These are phyloP conservation scores for Recurvomyces mirabilis DNA, from an alignment of 495 filamentous ascomycete genomes.

Conservation along the genomic window DNA sequence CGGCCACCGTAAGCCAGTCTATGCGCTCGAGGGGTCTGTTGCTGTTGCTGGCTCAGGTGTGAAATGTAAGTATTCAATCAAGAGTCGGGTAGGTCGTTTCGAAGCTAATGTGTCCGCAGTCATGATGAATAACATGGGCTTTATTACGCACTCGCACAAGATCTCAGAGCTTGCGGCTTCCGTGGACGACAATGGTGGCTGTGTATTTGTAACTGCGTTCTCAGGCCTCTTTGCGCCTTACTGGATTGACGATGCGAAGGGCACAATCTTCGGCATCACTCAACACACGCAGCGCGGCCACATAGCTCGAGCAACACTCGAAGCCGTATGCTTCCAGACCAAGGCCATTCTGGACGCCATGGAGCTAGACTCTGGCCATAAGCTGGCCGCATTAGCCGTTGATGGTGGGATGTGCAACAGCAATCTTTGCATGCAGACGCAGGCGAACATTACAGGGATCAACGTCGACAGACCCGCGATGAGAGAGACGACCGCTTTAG, in stretches of 20 bases:
- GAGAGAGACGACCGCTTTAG: slow-evolving; percentile 87
- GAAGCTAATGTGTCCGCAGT: slow-evolving; percentile 25
- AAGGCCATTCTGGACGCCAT: slow-evolving; percentile 91
- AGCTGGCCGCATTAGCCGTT: slow-evolving; percentile 64
- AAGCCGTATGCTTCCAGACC: slow-evolving; percentile 90
- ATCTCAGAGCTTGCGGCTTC: slow-evolving; percentile 71
- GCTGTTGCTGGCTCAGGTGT: slow-evolving; percentile 84
- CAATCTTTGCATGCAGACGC: slow-evolving; percentile 88
- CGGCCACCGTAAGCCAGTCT: slow-evolving; percentile 50
- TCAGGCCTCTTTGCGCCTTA: slow-evolving; percentile 92
- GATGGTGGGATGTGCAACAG: slow-evolving; percentile 93
- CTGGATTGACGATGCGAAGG: slow-evolving; percentile 93
- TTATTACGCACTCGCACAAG: slow-evolving; percentile 64
- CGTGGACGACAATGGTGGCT: slow-evolving; percentile 78
- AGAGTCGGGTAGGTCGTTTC: not conserved
- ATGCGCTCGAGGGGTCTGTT: slow-evolving; percentile 84
- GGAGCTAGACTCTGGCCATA: slow-evolving; percentile 77
- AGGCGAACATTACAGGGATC: slow-evolving; percentile 83
- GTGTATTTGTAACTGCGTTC: slow-evolving; percentile 90
- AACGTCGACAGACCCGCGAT: slow-evolving; percentile 77
- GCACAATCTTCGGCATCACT: slow-evolving; percentile 85
- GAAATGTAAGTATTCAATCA: slow-evolving; percentile 41
- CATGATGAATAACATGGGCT: slow-evolving; percentile 74
- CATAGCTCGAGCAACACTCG: slow-evolving; percentile 85
- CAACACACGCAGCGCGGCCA: slow-evolving; percentile 82